These are phyloP conservation scores for Aristolochia californica DNA, from an alignment of 164 flowering plant species.

Conservation along the genomic window DNA sequence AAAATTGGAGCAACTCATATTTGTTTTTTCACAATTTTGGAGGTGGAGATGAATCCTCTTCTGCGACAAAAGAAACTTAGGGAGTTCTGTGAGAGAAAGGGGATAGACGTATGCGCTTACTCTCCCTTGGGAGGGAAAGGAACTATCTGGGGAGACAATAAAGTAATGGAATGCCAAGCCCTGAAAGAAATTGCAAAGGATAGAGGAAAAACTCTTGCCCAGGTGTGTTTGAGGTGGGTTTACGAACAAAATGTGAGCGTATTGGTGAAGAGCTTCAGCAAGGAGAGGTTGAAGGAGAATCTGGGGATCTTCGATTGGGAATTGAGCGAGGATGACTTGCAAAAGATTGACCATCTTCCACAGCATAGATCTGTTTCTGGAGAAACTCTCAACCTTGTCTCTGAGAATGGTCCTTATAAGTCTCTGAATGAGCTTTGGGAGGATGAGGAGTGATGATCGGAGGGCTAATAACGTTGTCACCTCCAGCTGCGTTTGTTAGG, in stretches of 20 bases:
- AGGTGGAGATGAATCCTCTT: conserved; percentile 28
- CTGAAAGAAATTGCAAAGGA: conserved; percentile 19
- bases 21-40: not conserved
- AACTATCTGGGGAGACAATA: conserved; percentile 13
- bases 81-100: conserved; percentile 16
- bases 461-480: too few species aligned
- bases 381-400: conserved; percentile 1
- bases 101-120: conserved; percentile 19
- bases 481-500: too few species aligned
- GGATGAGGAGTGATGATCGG: too few species aligned
- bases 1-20: not conserved
- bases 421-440: conserved; percentile 16
- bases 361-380: conserved; percentile 6
- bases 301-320: conserved; percentile 20
- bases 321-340: conserved; percentile 15
- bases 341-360: conserved; percentile 12
- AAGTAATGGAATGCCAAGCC: conserved; percentile 12
- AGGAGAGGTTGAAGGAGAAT: conserved; percentile 22
- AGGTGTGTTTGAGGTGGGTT: conserved; percentile 22
- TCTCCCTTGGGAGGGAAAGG: conserved; percentile 26
- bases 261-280: conserved; percentile 21
- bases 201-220: not conserved
- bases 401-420: conserved; percentile 15
- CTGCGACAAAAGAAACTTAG: conserved; percentile 21
- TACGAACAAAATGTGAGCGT: conserved; percentile 18